Conservation (phyloP, 208 protist genomes). For the Leishmania arabica region DNA sequence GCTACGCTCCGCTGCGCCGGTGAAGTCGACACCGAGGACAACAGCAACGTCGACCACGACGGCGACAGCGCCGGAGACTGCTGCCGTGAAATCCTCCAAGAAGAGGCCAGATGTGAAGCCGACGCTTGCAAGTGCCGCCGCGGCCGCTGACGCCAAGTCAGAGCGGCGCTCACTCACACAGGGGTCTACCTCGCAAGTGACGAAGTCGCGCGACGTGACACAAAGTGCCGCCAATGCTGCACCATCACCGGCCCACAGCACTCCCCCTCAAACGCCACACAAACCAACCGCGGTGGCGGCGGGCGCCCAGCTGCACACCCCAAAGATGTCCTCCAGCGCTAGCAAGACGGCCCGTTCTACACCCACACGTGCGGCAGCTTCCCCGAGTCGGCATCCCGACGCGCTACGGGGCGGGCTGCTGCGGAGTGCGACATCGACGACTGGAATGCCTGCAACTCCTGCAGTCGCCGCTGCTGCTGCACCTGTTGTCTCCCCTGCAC, state of each 20-base stretch:
- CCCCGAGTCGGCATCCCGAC: conserved; percentile 7
- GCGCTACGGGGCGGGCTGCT: neutral
- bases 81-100: neutral
- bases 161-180: neutral
- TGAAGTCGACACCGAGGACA: conserved; percentile 1
- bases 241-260: neutral
- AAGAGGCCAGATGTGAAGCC: neutral
- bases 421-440: neutral
- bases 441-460: neutral
- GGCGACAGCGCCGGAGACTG: neutral
- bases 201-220: neutral
- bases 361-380: neutral
- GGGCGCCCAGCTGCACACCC: neutral
- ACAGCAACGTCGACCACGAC: neutral
- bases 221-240: neutral
- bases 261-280: conserved; percentile 2
- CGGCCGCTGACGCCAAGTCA: neutral
- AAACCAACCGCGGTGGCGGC: neutral
- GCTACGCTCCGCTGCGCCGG: neutral
- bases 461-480: neutral
- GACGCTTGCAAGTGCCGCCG: neutral
- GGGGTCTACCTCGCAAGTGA: neutral
- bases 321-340: neutral
- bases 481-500: neutral
- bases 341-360: conserved; percentile 4